These are phyloP conservation scores for Balakata baccata DNA, from an alignment of 345 rosid genomes.

Conservation along the genomic window DNA sequence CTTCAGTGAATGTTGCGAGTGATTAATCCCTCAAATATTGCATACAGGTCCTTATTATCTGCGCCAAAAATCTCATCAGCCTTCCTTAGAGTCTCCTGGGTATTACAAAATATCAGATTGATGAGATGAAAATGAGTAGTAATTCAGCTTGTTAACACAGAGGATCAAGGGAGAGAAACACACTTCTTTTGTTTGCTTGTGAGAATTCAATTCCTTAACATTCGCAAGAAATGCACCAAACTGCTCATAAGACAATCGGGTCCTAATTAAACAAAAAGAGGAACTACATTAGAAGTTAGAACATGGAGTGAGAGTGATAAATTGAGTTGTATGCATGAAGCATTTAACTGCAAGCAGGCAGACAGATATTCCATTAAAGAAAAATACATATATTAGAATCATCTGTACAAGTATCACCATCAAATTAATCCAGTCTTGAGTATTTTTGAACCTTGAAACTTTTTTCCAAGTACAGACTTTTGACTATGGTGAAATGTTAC, in stretches of 20 bases:
- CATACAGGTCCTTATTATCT: constrained; percentile 77
- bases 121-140: neutral
- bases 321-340: neutral
- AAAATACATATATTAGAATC: neutral
- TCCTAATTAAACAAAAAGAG: constrained; percentile 39
- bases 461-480: neutral
- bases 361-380: neutral
- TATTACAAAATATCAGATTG: neutral
- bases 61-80: constrained; percentile 80
- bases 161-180: neutral
- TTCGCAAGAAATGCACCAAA: constrained; percentile 88
- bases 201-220: constrained; percentile 91
- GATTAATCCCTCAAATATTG: constrained; percentile 74
- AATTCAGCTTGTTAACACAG: neutral
- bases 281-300: neutral
- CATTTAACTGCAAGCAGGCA: neutral
- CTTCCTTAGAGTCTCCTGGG: constrained; percentile 78
- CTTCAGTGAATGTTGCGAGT: constrained; percentile 58
- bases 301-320: neutral
- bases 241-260: constrained; percentile 77
- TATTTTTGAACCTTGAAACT: neutral
- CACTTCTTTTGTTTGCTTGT: constrained; percentile 88
- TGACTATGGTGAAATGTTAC: constrained; percentile 31
- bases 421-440: neutral
- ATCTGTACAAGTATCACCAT: neutral